phyloP scores from a whole-genome alignment of 805 yeast species.

The Lipomyces starkeyi region DNA sequence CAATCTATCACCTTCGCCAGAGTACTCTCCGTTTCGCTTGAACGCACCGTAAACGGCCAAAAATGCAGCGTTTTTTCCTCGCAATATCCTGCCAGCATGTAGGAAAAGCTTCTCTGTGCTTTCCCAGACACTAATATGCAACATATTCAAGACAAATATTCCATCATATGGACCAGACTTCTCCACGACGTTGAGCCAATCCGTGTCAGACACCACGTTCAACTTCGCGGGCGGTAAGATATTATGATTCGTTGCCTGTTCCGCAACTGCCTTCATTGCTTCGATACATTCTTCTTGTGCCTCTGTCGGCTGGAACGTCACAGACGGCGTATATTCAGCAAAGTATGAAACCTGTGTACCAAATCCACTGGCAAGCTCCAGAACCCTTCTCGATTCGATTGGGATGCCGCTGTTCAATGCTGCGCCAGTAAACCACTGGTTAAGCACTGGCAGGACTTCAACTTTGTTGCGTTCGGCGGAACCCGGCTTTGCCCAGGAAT shows the following conservation, averaged over 20 bases:
- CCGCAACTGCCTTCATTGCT: constrained; percentile 24
- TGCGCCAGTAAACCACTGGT: constrained; percentile 17
- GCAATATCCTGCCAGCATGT: constrained; percentile 20
- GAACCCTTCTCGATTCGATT: constrained; percentile 4
- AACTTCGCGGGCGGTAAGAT: constrained; percentile 21
- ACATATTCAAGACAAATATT: constrained; percentile 32
- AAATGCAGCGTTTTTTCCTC: constrained; percentile 13
- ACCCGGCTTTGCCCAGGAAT: constrained; percentile 37
- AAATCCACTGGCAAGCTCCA: constrained; percentile 35
- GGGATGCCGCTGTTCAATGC: not conserved
- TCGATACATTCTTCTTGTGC: constrained; percentile 34
- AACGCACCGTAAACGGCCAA: constrained; percentile 36
- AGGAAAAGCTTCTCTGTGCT: constrained; percentile 23
- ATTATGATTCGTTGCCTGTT: constrained; percentile 14
- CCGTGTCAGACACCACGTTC: constrained; percentile 20
- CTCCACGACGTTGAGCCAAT: constrained; percentile 23
- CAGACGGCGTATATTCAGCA: constrained; percentile 24
- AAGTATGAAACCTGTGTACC: constrained; percentile 35
- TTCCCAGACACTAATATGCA: constrained; percentile 35
- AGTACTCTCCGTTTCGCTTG: constrained; percentile 32
- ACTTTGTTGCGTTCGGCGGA: constrained; percentile 36
- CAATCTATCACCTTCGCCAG: constrained; percentile 29
- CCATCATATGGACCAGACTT: constrained; percentile 22
- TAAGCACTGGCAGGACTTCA: constrained; percentile 26
- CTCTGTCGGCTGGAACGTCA: constrained; percentile 35